A percentile compares a stretch with the other conserved stretches of the same genome.
These are phyloP conservation scores for Neoboletus subvelutipes DNA, from an alignment of 768 basidiomycete genomes.

Conservation along the genomic window DNA sequence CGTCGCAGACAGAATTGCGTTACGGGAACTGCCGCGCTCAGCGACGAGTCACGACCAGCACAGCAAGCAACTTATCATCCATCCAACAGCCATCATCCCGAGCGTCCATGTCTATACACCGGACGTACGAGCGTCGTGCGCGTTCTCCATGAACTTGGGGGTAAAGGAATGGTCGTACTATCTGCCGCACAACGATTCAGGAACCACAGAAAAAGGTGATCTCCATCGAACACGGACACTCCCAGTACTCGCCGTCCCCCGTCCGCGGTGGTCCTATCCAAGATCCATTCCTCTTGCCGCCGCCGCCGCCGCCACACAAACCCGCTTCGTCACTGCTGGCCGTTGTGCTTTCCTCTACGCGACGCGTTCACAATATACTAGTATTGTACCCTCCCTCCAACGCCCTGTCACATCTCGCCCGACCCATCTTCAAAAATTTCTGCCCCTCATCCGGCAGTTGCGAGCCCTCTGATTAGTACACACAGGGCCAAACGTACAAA, in stretches of 20 bases:
- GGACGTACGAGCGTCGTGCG: too few species aligned
- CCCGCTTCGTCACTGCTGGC: background rate
- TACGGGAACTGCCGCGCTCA: constrained; percentile 17
- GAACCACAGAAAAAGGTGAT: background rate
- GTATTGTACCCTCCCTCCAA: too few species aligned
- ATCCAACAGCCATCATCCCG: too few species aligned
- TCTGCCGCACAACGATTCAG: too few species aligned
- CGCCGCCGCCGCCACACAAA: constrained; percentile 10
- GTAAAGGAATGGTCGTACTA: background rate
- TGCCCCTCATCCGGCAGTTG: background rate
- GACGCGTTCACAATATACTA: background rate
- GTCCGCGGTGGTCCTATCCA: background rate
- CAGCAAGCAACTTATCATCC: too few species aligned
- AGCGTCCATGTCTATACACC: too few species aligned
- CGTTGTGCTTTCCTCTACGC: background rate
- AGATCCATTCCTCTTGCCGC: background rate
- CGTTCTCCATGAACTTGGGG: background rate
- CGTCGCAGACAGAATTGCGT: constrained; percentile 1
- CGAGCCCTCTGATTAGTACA: background rate
- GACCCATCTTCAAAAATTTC: background rate
- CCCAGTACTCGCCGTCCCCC: background rate
- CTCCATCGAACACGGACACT: background rate
- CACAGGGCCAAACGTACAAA: background rate
- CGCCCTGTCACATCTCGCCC: background rate
- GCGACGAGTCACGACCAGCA: background rate